Evolutionary conservation across 768 basidiomycete species (phyloP).

Genomic region (Boletus subcaerulescens): DNA sequence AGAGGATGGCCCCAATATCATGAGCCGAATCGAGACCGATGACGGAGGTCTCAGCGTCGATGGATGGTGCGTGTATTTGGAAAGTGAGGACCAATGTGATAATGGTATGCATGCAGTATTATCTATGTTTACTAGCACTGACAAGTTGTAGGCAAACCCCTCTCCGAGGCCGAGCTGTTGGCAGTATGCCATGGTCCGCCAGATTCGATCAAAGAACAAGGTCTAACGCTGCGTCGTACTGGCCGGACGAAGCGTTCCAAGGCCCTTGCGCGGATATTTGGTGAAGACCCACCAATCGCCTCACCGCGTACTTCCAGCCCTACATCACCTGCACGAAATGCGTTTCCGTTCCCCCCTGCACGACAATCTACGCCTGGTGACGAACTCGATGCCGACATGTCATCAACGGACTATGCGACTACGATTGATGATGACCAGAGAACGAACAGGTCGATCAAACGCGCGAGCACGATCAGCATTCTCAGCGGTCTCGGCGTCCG

Average conservation of each 20-base stretch:
- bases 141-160: constrained; percentile 52
- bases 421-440: constrained; percentile 28
- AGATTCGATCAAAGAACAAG: constrained; percentile 75
- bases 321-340: constrained; percentile 27
- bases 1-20: constrained; percentile 42
- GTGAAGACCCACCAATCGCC: constrained; percentile 38
- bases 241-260: constrained; percentile 40
- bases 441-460: constrained; percentile 46
- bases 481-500: constrained; percentile 90
- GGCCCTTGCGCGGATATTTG: constrained; percentile 46
- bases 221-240: constrained; percentile 68
- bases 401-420: constrained; percentile 31
- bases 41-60: constrained; percentile 80
- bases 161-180: constrained; percentile 79
- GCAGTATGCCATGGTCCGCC: constrained; percentile 80
- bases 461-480: constrained; percentile 92
- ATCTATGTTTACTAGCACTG: neutral
- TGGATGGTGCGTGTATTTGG: constrained; percentile 85
- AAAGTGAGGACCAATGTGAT: constrained; percentile 51
- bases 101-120: constrained; percentile 39
- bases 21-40: constrained; percentile 60
- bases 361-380: constrained; percentile 29
- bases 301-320: constrained; percentile 34
- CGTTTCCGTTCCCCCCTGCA: constrained; percentile 8
- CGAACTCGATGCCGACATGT: constrained; percentile 36